Evolutionary conservation across 257 asterid genomes (phyloP), one percentile per base, ranked within the genome.

Genomic region (Nicotiana tabacum): DNA sequence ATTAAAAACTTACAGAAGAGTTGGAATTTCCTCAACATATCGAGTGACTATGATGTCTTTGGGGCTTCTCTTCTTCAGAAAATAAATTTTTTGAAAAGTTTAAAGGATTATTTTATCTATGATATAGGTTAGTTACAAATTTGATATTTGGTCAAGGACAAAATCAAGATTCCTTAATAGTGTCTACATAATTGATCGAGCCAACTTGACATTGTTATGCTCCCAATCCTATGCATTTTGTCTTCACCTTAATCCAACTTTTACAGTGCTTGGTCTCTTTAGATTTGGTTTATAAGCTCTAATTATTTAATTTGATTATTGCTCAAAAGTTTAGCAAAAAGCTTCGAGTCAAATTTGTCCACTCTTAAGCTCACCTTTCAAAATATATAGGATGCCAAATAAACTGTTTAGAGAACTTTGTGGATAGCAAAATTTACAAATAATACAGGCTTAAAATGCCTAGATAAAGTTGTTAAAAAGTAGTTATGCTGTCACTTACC

Each of bases 331-430:
- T 72, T 77, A 84, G 56, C 89, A 85, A 85, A 78, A 80, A 62
- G 51, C 21, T 66, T 76, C 88, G 78, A 77, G 87, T 88, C 89
- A 88, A 88, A 86, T 86, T 88, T 88, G 94, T 86, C 92, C 83
- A 46, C 68, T 80, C 81, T 83, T 17, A 82, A 81, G 90, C 90
- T 74, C 89, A 82, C 81, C 80, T 85, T 82, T 89, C 91, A 76
- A 87, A 69, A 83, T 21, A 21, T 21, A 21, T 66, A 68, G 79
- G 74, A 51, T n/a, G 32, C 80, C 79, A 46, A 85, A 9, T 68
- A 77, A 77, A 65, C 15, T 55, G 11, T 33, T 51, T n/a, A 80
- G 89, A 46, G 83, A 85, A 82, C 85, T 81, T 48, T 48, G 68
- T 83, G 69, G 89, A 68, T 82, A 69, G 77, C 89, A 88, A 33